phyloP scores from a whole-genome alignment of 108 stramenopile species.

The Nitzschia putrida region DNA sequence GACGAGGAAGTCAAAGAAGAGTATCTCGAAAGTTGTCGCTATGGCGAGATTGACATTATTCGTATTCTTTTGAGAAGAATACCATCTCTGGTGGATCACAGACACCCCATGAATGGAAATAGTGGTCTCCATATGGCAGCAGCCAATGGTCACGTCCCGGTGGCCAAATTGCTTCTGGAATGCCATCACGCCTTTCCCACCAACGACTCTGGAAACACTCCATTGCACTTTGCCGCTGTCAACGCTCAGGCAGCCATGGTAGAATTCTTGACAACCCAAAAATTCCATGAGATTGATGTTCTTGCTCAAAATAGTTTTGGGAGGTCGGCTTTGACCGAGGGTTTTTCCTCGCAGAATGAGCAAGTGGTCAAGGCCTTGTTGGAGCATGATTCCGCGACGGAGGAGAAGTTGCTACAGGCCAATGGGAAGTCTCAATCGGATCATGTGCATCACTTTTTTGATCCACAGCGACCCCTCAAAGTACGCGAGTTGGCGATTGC shows the following conservation, averaged over 20 bases:
- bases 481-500: constrained; percentile 51
- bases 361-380: constrained; percentile 65
- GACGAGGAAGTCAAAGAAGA: constrained; percentile 60
- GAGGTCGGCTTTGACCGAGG: constrained; percentile 83
- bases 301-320: constrained; percentile 78
- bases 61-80: constrained; percentile 44
- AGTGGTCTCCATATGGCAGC: constrained; percentile 83
- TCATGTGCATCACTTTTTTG: constrained; percentile 65
- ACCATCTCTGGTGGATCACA: constrained; percentile 34
- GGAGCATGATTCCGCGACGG: constrained; percentile 85
- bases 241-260: constrained; percentile 65
- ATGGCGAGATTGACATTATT: constrained; percentile 70
- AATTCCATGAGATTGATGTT: constrained; percentile 57
- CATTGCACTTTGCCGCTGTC: constrained; percentile 86
- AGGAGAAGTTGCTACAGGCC: constrained; percentile 71
- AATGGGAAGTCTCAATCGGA: constrained; percentile 25
- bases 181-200: constrained; percentile 33
- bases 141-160: constrained; percentile 70
- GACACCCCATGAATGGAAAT: constrained; percentile 36
- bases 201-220: constrained; percentile 77
- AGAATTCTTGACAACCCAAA: constrained; percentile 51
- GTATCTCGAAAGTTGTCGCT: constrained; percentile 73
- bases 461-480: constrained; percentile 16
- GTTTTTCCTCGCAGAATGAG: constrained; percentile 68
- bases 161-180: constrained; percentile 53